These are phyloP conservation scores for Boletus eberwhitei DNA, from an alignment of 768 basidiomycete species.

Conservation along the genomic window DNA sequence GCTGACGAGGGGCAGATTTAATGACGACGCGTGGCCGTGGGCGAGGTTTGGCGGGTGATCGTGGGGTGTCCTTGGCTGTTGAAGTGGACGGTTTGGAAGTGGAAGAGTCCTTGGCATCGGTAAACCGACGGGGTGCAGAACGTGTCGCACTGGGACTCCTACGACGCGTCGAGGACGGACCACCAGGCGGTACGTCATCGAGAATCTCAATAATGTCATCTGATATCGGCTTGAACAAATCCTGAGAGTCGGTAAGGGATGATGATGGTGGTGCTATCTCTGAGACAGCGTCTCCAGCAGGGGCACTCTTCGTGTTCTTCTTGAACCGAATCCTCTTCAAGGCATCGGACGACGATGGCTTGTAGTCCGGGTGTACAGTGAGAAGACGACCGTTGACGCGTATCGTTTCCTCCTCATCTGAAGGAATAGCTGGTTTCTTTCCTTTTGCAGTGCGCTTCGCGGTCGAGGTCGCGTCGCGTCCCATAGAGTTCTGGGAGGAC, in stretches of 20 bases:
- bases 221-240: conserved; percentile 19
- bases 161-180: conserved; percentile 6
- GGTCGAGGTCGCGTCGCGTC: conserved; percentile 5
- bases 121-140: neutral
- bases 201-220: conserved; percentile 12
- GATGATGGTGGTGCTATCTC: conserved; percentile 21
- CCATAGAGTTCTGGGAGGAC: conserved; percentile 22
- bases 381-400: conserved; percentile 14
- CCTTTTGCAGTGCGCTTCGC: conserved; percentile 12
- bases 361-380: conserved; percentile 23
- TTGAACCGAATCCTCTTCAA: conserved; percentile 32
- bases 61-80: neutral
- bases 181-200: neutral
- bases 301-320: conserved; percentile 25
- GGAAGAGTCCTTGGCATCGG: neutral
- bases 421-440: neutral
- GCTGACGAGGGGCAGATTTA: neutral
- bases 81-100: conserved; percentile 1
- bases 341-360: conserved; percentile 7
- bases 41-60: conserved; percentile 4
- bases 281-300: neutral
- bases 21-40: conserved; percentile 12
- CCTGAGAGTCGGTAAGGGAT: conserved; percentile 24
- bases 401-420: conserved; percentile 8
- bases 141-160: neutral